Percentiles rank a stretch among this genome's conserved stretches.
These are phyloP conservation scores for Trametes elegans DNA, from an alignment of 768 basidiomycete genomes.

Conservation along the genomic window DNA sequence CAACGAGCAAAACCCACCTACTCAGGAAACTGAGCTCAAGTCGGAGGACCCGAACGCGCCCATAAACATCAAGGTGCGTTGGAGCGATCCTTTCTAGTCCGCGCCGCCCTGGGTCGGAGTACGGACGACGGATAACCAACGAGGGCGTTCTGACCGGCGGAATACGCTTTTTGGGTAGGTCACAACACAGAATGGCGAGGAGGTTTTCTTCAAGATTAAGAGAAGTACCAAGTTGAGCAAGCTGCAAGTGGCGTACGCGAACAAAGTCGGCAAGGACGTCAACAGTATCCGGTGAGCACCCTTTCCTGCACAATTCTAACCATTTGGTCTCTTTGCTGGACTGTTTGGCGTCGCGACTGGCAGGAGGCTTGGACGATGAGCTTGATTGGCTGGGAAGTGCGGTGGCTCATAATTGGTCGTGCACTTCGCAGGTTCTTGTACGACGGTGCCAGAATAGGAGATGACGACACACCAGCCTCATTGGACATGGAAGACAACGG, in stretches of 20 bases:
- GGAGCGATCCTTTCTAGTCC: neutral
- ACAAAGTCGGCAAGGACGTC: constrained; percentile 90
- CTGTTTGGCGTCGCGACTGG: neutral
- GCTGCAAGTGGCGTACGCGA: constrained; percentile 89
- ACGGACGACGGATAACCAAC: neutral
- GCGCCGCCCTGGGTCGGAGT: neutral
- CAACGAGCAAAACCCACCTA: constrained; percentile 35
- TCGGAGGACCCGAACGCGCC: constrained; percentile 57
- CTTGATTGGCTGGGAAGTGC: neutral
- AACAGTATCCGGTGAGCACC: constrained; percentile 74
- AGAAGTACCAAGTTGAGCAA: constrained; percentile 89
- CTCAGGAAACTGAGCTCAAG: constrained; percentile 47
- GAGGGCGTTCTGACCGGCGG: neutral
- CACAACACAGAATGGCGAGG: constrained; percentile 71
- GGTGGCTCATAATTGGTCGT: neutral
- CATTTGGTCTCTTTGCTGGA: neutral
- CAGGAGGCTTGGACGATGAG: neutral
- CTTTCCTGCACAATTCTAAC: neutral
- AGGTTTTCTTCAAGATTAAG: constrained; percentile 98
- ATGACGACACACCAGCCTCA: constrained; percentile 82
- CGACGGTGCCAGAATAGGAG: constrained; percentile 81
- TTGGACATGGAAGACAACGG: constrained; percentile 92
- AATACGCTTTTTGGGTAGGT: constrained; percentile 45
- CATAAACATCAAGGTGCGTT: constrained; percentile 76
- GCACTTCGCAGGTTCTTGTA: constrained; percentile 74